Base-by-base conservation (phyloP, 176 grass and related monocot genomes). In the Zea luxurians region DNA sequence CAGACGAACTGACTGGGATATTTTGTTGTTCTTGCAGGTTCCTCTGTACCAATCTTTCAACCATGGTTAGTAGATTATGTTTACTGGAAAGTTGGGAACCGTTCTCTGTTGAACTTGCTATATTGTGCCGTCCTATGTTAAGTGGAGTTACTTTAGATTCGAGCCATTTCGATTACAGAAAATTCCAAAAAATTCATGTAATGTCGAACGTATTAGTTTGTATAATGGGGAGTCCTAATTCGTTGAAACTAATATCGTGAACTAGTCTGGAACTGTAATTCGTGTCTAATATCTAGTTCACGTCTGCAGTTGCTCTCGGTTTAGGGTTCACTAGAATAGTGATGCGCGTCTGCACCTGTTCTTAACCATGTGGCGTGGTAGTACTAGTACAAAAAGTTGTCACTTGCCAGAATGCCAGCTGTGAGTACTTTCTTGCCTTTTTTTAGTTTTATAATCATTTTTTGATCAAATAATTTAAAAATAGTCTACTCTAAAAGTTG, bases 21-120 rank as follows among this genome's bases (percentile, higher is more conserved):
- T 66, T 40, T 5, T 83, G 43, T 27, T 27, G 27, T 41, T 75
- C 66, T 47, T 87, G 78, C 86, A 99, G 96, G 92, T 92, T 80
- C 92, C 96, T 4, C 77, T 88, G 13, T 99, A 93, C 87, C 92
- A 99, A 73, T 90, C 92, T 75, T 99, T 99, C 82, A 91, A 95
- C 73, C 90, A 95, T 71, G 81, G 84, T 27, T 99, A 90, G 81
- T 71, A 84, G 74, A 27, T 27, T 27, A 0, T 27, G 27, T 1
- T 27, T 60, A 36, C 37, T 54, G 73, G 87, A 66, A 80, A 66
- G n/a, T 37, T 76, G 48, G 70, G 80, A 62, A 21, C 36, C 6
- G 34, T 54, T 74, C 27, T 77, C 65, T 61, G 61, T 85, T 77
- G 34, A 78, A 81, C 60, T 67, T 81, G n/a, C 66, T 68, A 67